phyloP scores from a whole-genome alignment of 2,329 filamentous ascomycete species.

The Talaromyces sp. region DNA sequence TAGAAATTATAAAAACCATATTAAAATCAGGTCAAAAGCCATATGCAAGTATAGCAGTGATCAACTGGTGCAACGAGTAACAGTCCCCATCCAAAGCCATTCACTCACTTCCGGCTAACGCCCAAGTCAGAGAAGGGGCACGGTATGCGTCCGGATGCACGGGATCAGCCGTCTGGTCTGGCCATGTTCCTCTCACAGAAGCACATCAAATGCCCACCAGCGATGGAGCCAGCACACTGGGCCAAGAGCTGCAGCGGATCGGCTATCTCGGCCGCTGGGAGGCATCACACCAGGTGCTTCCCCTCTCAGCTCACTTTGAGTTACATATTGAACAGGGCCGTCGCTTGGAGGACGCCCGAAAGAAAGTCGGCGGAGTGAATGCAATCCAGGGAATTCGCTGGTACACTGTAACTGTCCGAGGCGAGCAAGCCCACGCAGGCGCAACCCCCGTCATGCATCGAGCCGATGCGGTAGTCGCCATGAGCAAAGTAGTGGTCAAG shows the following conservation, averaged over 20 bases:
- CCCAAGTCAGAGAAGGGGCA: slow-evolving; percentile 62
- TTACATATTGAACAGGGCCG: slow-evolving; percentile 77
- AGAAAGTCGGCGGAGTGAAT: slow-evolving; percentile 61
- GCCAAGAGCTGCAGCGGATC: slow-evolving; percentile 60
- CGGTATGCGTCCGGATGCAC: slow-evolving; percentile 70
- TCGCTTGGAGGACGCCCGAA: slow-evolving; percentile 56
- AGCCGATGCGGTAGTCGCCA: slow-evolving; percentile 60
- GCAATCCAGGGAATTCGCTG: slow-evolving; percentile 67
- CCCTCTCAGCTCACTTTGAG: slow-evolving; percentile 71
- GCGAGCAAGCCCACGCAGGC: slow-evolving; percentile 64
- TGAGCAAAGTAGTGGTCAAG: slow-evolving; percentile 59
- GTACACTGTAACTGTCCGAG: slow-evolving; percentile 60
- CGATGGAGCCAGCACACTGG: slow-evolving; percentile 52
- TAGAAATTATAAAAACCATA: slow-evolving; percentile 61
- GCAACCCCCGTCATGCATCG: slow-evolving; percentile 61
- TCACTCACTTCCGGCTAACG: too few species aligned
- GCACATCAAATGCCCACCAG: slow-evolving; percentile 58
- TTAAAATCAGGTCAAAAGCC: too few species aligned
- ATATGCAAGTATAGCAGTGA: too few species aligned
- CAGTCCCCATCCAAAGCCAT: too few species aligned
- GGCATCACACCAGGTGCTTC: slow-evolving; percentile 50
- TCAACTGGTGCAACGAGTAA: too few species aligned
- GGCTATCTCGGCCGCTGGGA: slow-evolving; percentile 58
- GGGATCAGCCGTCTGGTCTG: slow-evolving; percentile 69
- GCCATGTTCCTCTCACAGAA: slow-evolving; percentile 52